phyloP scores from a whole-genome alignment of 2,329 filamentous ascomycete species.

The Fusarium robinianum region DNA sequence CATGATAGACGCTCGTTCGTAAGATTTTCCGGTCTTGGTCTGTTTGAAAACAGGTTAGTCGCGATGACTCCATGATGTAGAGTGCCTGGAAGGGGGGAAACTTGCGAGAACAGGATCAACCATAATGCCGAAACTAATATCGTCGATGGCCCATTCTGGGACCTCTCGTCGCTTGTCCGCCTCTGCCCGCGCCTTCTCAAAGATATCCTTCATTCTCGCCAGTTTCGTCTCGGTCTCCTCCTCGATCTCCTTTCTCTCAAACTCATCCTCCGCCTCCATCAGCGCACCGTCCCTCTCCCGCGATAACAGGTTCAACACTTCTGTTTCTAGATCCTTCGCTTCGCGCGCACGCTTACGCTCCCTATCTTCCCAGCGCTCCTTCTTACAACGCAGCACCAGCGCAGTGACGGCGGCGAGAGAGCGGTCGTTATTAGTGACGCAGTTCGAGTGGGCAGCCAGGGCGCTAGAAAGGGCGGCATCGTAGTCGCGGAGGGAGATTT shows the following conservation, averaged over 20 bases:
- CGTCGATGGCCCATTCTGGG: conserved; percentile 77
- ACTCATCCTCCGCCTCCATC: conserved; percentile 47
- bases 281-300: conserved; percentile 51
- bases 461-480: conserved; percentile 75
- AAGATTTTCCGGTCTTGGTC: conserved; percentile 88
- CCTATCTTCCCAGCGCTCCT: conserved; percentile 78
- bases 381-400: conserved; percentile 79
- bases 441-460: conserved; percentile 72
- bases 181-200: conserved; percentile 55
- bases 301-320: conserved; percentile 60
- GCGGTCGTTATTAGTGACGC: conserved; percentile 64
- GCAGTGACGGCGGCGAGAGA: conserved; percentile 72
- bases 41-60: conserved; percentile 35
- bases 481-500: conserved; percentile 67
- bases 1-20: conserved; percentile 82
- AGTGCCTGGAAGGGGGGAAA: conserved; percentile 5
- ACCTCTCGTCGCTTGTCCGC: conserved; percentile 60
- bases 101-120: conserved; percentile 67
- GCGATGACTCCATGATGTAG: not conserved
- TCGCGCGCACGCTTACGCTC: conserved; percentile 66
- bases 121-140: conserved; percentile 76
- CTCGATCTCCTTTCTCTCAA: conserved; percentile 53
- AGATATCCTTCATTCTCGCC: conserved; percentile 50
- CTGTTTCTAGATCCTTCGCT: conserved; percentile 60
- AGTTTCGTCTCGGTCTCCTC: conserved; percentile 55